A percentile compares a stretch with the other conserved stretches of the same genome.
Conservation (phyloP, 2,329 filamentous ascomycete genomes). For the Tolypocladium paradoxum region DNA sequence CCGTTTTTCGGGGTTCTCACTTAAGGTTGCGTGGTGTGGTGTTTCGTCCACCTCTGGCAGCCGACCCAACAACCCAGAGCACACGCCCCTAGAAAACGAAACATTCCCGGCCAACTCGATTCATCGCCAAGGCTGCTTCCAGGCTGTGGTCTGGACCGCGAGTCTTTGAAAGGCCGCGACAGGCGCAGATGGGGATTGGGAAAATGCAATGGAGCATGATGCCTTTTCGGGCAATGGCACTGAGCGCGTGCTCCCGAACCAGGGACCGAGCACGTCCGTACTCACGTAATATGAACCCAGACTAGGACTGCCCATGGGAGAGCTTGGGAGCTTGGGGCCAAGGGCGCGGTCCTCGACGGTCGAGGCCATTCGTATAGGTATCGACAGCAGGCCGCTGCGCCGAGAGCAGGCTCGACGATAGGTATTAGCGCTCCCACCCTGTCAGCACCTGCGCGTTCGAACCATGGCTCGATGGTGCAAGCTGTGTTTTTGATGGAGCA, state of each 20-base stretch:
- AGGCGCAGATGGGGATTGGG: background rate
- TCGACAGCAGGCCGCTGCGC: background rate
- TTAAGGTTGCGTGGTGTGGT: background rate
- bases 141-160: background rate
- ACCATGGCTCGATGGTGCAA: background rate
- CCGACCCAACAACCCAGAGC: background rate
- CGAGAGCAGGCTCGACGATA: background rate
- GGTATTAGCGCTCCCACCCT: no score
- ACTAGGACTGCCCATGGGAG: no score
- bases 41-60: background rate
- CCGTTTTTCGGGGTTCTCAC: background rate
- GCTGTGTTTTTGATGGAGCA: background rate
- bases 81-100: background rate
- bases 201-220: background rate
- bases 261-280: no score
- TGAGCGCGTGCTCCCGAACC: background rate
- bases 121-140: background rate
- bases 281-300: no score
- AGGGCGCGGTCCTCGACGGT: slow-evolving; percentile 1
- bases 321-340: background rate
- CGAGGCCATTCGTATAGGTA: slow-evolving; percentile 1
- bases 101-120: background rate
- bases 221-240: background rate
- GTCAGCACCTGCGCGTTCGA: background rate
- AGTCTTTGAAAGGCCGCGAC: background rate